These are phyloP conservation scores for Boletus vermiculosoides DNA, from an alignment of 768 basidiomycete genomes.

Conservation along the genomic window DNA sequence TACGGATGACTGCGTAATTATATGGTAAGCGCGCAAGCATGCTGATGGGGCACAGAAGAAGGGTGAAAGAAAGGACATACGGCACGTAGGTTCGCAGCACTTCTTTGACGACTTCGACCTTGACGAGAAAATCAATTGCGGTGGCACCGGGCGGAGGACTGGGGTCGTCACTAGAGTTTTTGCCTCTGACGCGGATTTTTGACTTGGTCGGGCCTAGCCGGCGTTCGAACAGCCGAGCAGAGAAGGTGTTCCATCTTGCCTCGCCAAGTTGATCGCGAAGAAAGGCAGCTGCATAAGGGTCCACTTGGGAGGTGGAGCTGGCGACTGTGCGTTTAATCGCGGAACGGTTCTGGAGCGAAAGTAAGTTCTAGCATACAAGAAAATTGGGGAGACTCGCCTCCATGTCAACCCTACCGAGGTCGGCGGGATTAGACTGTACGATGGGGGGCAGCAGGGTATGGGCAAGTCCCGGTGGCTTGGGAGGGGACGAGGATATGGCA, in stretches of 20 bases:
- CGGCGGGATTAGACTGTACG: slow-evolving; percentile 35
- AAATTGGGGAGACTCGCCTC: slow-evolving; percentile 17
- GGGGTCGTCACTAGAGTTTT: slow-evolving; percentile 29
- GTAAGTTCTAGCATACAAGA: slow-evolving; percentile 12
- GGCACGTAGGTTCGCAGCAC: slow-evolving; percentile 48
- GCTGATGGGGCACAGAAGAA: slow-evolving; percentile 4
- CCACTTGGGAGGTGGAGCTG: slow-evolving; percentile 31
- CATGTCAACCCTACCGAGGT: slow-evolving; percentile 22
- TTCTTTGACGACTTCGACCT: slow-evolving; percentile 52
- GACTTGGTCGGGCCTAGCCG: slow-evolving; percentile 41
- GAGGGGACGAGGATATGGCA: slow-evolving; percentile 18
- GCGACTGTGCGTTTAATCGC: slow-evolving; percentile 25
- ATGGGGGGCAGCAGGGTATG: slow-evolving; percentile 36
- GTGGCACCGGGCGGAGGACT: slow-evolving; percentile 37
- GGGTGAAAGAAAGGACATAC: slow-evolving; percentile 32
- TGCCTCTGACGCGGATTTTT: slow-evolving; percentile 33
- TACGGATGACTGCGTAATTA: slow-evolving; percentile 46
- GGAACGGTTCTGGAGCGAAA: slow-evolving; percentile 25
- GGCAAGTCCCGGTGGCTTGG: slow-evolving; percentile 23
- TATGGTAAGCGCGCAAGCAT: slow-evolving; percentile 21
- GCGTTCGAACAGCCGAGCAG: slow-evolving; percentile 46
- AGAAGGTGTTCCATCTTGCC: slow-evolving; percentile 45
- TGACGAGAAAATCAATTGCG: slow-evolving; percentile 51
- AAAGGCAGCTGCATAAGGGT: slow-evolving; percentile 46
- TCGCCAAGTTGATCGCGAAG: slow-evolving; percentile 44